Evolutionary conservation across 75 land plant genomes (phyloP), one percentile per base, ranked within the genome.

Genomic region (Adiantum capillusveneris): DNA sequence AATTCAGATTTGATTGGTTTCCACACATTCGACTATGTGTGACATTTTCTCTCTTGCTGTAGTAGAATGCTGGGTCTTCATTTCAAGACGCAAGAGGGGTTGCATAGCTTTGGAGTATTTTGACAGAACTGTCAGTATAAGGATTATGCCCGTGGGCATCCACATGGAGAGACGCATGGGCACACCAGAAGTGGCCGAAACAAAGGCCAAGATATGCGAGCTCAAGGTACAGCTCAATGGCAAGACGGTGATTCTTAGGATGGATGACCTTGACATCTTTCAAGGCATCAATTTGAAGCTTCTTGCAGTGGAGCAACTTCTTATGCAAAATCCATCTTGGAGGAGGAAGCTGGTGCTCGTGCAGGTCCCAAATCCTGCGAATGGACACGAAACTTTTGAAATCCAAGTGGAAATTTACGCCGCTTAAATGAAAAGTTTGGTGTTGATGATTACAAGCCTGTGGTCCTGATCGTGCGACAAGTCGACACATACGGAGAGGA

Each of bases 71-170:
- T 75, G 0, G 78, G 78, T 7, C 59, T 75, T n/a, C 37, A 41
- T 30, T 75, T 72, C 53, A 68, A 75, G 67, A 76, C 81, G 9
- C 70, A 34, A 75, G 62, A 53, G 81, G 67, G 81, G 81, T 43
- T 79, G 75, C 51, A 65, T 79, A n/a, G 79, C 70, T 37, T 45
- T 79, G n/a, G 79, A 79, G 45, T 79, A 79, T 55, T 79, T 62
- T 66, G 81, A 80, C 14, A 61, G 81, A 22, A 78, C 73, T 39
- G 56, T 76, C 12, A 60, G 81, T 22, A 69, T 79, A 12, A 79
- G 75, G 58, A 79, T 79, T 11, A 59, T 75, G 70, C 79, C 81
- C 5, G 79, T 56, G 20, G 78, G 78, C 16, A 72, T 75, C 58
- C 78, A 75, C 43, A 70, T 75, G 69, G 78, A 68, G 24, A 79